Percentiles rank a stretch among this genome's conserved stretches.
phyloP scores from a whole-genome alignment of 768 basidiomycete species.

The Mycena galericulata region DNA sequence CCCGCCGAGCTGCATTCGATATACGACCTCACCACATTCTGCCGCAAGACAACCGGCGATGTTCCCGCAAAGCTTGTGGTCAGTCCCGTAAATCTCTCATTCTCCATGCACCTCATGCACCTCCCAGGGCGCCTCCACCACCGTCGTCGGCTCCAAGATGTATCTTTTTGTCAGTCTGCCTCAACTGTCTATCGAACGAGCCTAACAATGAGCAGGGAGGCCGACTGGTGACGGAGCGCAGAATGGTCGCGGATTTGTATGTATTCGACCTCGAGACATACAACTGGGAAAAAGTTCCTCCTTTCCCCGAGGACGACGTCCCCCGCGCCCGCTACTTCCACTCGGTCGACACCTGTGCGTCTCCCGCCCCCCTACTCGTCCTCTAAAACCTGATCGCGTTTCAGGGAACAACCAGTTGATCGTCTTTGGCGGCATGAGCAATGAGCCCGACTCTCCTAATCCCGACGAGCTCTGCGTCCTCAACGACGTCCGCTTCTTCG shows the following conservation, averaged over 20 bases:
- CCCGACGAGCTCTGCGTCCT: constrained; percentile 91
- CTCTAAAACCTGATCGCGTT: constrained; percentile 28
- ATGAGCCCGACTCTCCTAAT: constrained; percentile 74
- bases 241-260: constrained; percentile 93
- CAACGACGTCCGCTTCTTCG: constrained; percentile 92
- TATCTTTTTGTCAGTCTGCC: constrained; percentile 81
- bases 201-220: constrained; percentile 71
- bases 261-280: constrained; percentile 87
- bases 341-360: constrained; percentile 85
- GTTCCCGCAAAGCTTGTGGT: constrained; percentile 91
- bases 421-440: constrained; percentile 96
- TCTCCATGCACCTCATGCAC: constrained; percentile 1
- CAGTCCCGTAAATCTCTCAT: constrained; percentile 47
- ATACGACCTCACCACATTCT: constrained; percentile 90
- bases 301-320: constrained; percentile 72
- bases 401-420: constrained; percentile 93
- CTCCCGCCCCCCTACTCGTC: constrained; percentile 11
- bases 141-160: constrained; percentile 88
- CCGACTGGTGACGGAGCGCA: constrained; percentile 84
- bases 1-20: constrained; percentile 73
- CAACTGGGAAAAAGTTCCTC: constrained; percentile 78
- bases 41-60: constrained; percentile 85
- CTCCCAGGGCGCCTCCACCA: constrained; percentile 87
- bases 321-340: constrained; percentile 96
- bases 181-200: not conserved